phyloP scores from a whole-genome alignment of 805 yeast genomes.

The Candida oleophila region DNA sequence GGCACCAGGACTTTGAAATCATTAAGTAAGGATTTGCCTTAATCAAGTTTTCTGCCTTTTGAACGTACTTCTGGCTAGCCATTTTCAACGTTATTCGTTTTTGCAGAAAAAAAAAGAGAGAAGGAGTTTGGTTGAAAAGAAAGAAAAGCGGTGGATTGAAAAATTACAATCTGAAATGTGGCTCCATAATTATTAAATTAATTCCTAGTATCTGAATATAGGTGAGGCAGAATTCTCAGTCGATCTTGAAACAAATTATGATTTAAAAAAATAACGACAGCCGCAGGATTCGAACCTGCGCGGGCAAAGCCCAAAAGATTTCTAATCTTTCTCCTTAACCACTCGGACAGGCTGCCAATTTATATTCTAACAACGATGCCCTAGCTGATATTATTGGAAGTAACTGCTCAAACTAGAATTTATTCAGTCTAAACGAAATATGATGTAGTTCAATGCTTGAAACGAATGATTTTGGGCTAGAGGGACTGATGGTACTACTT shows the following conservation, averaged over 20 bases:
- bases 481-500: no score
- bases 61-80: conserved; percentile 20
- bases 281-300: conserved; percentile 67
- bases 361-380: background rate
- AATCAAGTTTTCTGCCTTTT: conserved; percentile 48
- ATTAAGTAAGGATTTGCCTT: conserved; percentile 48
- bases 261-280: conserved; percentile 49
- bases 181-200: background rate
- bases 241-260: background rate
- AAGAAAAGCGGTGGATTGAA: no score
- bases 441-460: no score
- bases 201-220: background rate
- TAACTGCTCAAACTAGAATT: no score
- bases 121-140: no score
- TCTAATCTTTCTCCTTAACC: conserved; percentile 40
- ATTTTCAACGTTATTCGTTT: conserved; percentile 5
- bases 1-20: conserved; percentile 76
- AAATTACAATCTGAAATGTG: background rate
- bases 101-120: no score
- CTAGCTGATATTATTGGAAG: no score
- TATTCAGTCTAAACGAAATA: no score
- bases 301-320: conserved; percentile 59
- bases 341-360: conserved; percentile 26
- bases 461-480: no score
- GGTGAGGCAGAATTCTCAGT: no score